Conservation (phyloP, 345 rosid species). For the Camelina neglecta region DNA sequence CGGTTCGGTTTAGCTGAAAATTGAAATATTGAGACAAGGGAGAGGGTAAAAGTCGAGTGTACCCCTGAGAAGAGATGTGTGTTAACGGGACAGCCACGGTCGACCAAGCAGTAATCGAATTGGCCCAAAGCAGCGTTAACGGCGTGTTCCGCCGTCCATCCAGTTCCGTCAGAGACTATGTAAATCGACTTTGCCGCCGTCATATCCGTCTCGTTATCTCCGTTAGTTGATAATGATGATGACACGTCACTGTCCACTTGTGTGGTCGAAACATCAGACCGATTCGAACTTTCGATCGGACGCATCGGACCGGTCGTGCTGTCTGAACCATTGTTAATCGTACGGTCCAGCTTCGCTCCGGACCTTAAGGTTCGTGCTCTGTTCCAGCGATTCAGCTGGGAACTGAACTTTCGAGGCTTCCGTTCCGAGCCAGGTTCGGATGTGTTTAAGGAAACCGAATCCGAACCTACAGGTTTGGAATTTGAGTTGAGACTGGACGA, state of each 20-base stretch:
- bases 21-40: not conserved
- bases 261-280: constrained; percentile 15
- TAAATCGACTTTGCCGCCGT: constrained; percentile 66
- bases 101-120: constrained; percentile 87
- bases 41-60: constrained; percentile 26
- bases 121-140: constrained; percentile 90
- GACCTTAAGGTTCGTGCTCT: constrained; percentile 77
- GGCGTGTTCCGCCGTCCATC: constrained; percentile 94
- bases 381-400: constrained; percentile 87
- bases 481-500: constrained; percentile 39
- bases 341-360: constrained; percentile 67
- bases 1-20: constrained; percentile 10
- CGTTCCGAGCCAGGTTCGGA: constrained; percentile 46
- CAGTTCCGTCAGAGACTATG: constrained; percentile 94
- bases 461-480: constrained; percentile 34
- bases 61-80: constrained; percentile 97
- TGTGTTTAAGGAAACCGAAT: constrained; percentile 29
- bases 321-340: constrained; percentile 36
- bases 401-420: constrained; percentile 57
- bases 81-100: constrained; percentile 85
- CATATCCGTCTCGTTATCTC: constrained; percentile 46
- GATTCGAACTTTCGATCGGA: constrained; percentile 23
- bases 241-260: constrained; percentile 42
- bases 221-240: constrained; percentile 36
- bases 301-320: constrained; percentile 11